Percentiles rank a stretch among this genome's conserved stretches.
phyloP scores from a whole-genome alignment of 164 flowering plant genomes.

The Saururus chinensis region DNA sequence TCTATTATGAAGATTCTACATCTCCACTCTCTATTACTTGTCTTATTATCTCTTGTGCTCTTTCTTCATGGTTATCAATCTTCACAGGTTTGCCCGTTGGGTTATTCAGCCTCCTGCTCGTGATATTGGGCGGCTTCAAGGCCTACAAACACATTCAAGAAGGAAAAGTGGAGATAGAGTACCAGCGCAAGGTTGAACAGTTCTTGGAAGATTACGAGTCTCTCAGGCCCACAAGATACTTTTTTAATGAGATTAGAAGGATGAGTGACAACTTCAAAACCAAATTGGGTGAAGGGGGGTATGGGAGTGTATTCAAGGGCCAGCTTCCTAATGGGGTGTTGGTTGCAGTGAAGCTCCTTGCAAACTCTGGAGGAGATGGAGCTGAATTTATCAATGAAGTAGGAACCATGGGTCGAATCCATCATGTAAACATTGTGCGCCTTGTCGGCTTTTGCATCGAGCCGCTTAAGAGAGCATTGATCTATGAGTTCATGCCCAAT shows the following conservation, averaged over 20 bases:
- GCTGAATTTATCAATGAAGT: slow-evolving; percentile 24
- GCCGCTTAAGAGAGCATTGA: slow-evolving; percentile 4
- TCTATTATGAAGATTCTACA: too few relatives aligned
- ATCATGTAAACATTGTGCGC: slow-evolving; percentile 18
- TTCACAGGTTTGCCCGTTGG: background rate
- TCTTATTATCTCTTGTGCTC: background rate
- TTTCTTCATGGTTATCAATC: background rate
- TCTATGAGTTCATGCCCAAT: slow-evolving; percentile 24
- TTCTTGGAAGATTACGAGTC: slow-evolving; percentile 17
- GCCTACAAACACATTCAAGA: background rate
- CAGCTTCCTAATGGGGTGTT: slow-evolving; percentile 7
- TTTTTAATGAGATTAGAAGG: slow-evolving; percentile 19
- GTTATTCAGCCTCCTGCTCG: background rate
- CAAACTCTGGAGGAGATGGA: slow-evolving; percentile 2
- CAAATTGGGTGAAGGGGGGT: slow-evolving; percentile 33
- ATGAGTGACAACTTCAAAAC: slow-evolving; percentile 27
- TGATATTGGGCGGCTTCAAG: background rate
- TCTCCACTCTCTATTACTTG: too few relatives aligned
- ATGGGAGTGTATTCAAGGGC: slow-evolving; percentile 1
- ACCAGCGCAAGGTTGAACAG: slow-evolving; percentile 1
- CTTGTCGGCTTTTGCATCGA: slow-evolving; percentile 19
- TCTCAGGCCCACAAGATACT: slow-evolving; percentile 21
- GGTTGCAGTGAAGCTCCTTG: background rate
- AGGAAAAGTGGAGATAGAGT: background rate
- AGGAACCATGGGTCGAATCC: slow-evolving; percentile 9